phyloP scores from a whole-genome alignment of 257 asterid genomes.

The Capsicum pubescens region DNA sequence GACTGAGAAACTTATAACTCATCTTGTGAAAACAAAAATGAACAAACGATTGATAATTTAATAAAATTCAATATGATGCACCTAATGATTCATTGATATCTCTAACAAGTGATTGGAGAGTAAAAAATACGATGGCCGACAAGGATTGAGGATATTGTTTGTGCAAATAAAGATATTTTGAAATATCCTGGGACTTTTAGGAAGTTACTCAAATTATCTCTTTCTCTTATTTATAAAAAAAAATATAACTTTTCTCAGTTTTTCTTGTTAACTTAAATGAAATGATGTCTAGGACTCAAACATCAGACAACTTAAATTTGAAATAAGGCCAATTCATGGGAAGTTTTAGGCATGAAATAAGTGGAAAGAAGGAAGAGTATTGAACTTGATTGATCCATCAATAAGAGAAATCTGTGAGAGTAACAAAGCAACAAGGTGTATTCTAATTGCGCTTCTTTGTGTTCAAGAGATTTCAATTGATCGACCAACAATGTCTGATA shows the following conservation, averaged over 20 bases:
- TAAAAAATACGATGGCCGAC: neutral
- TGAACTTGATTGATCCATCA: conserved; percentile 34
- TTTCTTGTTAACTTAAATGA: neutral
- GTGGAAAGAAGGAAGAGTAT: conserved; percentile 36
- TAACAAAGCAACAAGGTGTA: conserved; percentile 23
- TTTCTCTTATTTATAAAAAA: neutral
- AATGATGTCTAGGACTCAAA: neutral
- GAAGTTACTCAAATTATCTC: conserved; percentile 18
- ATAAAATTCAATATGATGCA: conserved; percentile 21
- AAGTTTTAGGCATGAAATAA: conserved; percentile 38
- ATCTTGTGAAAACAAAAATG: conserved; percentile 94
- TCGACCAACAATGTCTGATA: conserved; percentile 42
- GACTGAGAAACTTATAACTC: conserved; percentile 95
- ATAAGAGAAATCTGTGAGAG: conserved; percentile 23
- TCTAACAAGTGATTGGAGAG: conserved; percentile 11
- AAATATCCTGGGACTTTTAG: neutral
- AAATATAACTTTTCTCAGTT: neutral
- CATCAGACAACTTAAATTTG: neutral
- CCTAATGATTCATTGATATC: conserved; percentile 21
- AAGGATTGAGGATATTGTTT: conserved; percentile 21
- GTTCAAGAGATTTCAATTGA: conserved; percentile 40
- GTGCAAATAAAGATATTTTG: conserved; percentile 19
- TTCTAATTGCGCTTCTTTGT: conserved; percentile 39
- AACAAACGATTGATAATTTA: conserved; percentile 74
- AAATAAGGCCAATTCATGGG: neutral